These are phyloP conservation scores for Apocynum venetum DNA, from an alignment of 257 asterid species.

Conservation along the genomic window DNA sequence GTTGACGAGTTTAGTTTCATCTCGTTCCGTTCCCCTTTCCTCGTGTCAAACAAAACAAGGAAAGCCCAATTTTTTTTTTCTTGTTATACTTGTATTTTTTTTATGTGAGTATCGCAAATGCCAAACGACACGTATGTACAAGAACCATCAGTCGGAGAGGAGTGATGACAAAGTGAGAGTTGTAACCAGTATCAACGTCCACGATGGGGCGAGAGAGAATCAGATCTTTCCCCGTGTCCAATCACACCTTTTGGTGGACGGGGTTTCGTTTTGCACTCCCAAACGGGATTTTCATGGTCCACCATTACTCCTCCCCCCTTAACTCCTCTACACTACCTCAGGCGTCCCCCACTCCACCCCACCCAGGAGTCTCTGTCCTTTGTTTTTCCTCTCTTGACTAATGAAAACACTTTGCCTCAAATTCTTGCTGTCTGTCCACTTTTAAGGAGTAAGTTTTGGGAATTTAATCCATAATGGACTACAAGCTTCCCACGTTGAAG, in stretches of 20 bases:
- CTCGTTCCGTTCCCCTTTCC: not conserved
- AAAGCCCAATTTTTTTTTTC: not conserved
- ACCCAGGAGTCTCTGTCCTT: not conserved
- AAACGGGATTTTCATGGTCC: conserved; percentile 25
- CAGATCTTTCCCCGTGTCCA: conserved; percentile 10
- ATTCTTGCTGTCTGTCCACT: conserved; percentile 2
- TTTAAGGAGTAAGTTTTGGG: not conserved
- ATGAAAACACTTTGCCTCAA: conserved; percentile 18
- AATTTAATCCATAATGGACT: not conserved
- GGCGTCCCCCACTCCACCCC: not conserved
- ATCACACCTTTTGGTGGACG: conserved; percentile 39
- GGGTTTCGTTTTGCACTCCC: conserved; percentile 42
- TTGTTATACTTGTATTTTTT: not conserved
- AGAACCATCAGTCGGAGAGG: not conserved
- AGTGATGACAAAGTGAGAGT: conserved; percentile 19
- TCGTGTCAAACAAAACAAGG: not conserved
- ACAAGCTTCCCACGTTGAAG: not conserved
- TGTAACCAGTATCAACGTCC: not conserved
- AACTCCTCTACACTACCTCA: no score
- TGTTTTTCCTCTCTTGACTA: not conserved
- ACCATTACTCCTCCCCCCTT: not conserved
- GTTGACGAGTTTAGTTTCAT: not conserved
- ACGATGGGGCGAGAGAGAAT: not conserved
- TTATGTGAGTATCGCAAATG: no score
- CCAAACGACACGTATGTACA: no score